Evolutionary conservation across 371 early-diverging fungal genomes (phyloP), one percentile per base, ranked within the genome.

Genomic region (Funneliformis caledonium): DNA sequence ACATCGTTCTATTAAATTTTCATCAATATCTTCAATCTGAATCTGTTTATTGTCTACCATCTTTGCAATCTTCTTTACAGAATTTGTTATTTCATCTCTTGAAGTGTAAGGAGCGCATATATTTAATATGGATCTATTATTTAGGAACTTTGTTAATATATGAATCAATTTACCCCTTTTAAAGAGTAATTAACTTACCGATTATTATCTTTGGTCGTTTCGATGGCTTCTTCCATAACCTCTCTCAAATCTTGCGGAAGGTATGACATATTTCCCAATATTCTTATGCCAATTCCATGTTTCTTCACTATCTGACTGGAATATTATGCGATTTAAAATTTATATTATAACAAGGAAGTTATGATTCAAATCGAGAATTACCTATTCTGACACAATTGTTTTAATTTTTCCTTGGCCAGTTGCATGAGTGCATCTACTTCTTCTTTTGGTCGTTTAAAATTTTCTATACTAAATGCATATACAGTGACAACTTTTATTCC

Each of bases 401-500:
- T 86, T 81, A 97, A 92, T 70, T 95, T 95, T 16, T 91, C 89
- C 79, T 89, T 88, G 64, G 95, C 92, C 19, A 99, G 82, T 16
- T 92, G 86, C 97, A 99, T 97, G 78, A 99, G 84, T 48, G 90
- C 89, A 12, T 94, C 90, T 14, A 99, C 96, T 86, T 99, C 99
- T 26, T 93, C 94, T 56, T 91, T 84, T 45, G 96, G 90, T 68
- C 99, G 91, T 82, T 93, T 95, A 83, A 98, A 99, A 88, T 99
- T 99, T 77, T 99, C 99, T 62, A 98, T 94, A 82, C 96, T 95
- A 87, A 99, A 99, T 9, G 98, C 99, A 88, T 95, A 99, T 12
- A 98, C 96, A n/a, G 97, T 96, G 19, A 99, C 97, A 11, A 92
- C 92, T 82, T 92, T 88, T 60, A 99, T 86, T 4, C 97, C 97